Percentiles rank a stretch among this genome's conserved stretches.
phyloP scores from a whole-genome alignment of 2,329 filamentous ascomycete species.

The Capronia americana region DNA sequence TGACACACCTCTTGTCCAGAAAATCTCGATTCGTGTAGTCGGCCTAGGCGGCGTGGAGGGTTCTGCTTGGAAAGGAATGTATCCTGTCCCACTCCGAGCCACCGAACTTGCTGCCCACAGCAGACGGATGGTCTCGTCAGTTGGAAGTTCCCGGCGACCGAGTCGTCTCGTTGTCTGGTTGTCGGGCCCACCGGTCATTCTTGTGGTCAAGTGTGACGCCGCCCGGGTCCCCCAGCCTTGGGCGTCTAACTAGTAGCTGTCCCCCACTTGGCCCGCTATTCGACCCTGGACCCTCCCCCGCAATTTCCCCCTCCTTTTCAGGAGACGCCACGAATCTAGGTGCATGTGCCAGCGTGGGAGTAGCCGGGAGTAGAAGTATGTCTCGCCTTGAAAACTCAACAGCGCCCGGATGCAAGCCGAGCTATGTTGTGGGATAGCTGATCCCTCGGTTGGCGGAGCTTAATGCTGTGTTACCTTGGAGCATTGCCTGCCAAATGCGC shows the following conservation, averaged over 20 bases:
- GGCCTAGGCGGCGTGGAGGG: neutral
- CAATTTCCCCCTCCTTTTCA: conserved; percentile 2
- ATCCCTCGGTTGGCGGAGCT: neutral
- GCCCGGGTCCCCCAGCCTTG: neutral
- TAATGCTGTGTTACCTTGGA: neutral
- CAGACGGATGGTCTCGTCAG: neutral
- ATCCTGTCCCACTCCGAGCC: neutral
- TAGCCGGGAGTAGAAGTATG: neutral
- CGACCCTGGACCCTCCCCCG: neutral
- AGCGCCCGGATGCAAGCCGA: neutral
- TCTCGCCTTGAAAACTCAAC: neutral
- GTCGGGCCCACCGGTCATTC: neutral
- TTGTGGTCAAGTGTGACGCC: neutral
- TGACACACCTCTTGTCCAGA: neutral
- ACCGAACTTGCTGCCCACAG: neutral
- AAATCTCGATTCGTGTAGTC: neutral
- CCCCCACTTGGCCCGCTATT: neutral
- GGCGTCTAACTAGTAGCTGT: too few relatives aligned
- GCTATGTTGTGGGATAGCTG: neutral
- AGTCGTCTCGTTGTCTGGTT: neutral
- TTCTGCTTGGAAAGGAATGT: neutral
- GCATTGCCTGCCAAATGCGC: neutral
- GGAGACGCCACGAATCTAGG: neutral
- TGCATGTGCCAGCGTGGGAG: neutral
- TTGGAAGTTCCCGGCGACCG: neutral